Evolutionary conservation across 2,329 filamentous ascomycete genomes (phyloP).

Genomic region (Aspergillus quadricinctus): DNA sequence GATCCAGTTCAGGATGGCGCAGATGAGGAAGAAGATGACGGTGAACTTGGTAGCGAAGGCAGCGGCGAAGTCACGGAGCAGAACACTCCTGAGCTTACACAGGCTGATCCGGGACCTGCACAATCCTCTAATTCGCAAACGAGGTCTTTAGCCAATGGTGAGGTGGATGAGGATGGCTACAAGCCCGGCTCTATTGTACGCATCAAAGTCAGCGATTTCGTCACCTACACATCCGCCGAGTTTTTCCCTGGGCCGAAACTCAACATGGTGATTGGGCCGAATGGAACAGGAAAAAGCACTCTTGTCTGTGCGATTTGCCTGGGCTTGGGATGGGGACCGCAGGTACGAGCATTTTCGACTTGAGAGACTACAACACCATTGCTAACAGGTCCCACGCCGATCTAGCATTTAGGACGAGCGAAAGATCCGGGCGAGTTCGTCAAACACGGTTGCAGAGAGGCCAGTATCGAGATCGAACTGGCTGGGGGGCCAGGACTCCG

Average conservation of each 20-base stretch:
- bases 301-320: conserved; percentile 95
- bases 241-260: conserved; percentile 87
- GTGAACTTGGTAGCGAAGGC: neutral
- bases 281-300: conserved; percentile 96
- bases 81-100: neutral
- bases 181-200: conserved; percentile 79
- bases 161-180: conserved; percentile 21
- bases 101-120: neutral
- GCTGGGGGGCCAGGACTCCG: conserved; percentile 54
- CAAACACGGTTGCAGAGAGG: conserved; percentile 76
- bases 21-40: neutral
- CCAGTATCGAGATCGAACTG: conserved; percentile 86
- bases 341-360: conserved; percentile 33
- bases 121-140: neutral
- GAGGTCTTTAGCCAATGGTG: neutral
- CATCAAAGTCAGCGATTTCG: conserved; percentile 81
- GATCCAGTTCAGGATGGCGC: conserved; percentile 1
- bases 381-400: neutral
- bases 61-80: neutral
- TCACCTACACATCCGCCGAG: conserved; percentile 89
- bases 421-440: conserved; percentile 85
- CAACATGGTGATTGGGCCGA: conserved; percentile 99
- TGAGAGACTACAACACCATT: neutral
- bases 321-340: conserved; percentile 77
- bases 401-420: conserved; percentile 72